Conservation (phyloP, 257 asterid species). For the Gentiana macrophylla region DNA sequence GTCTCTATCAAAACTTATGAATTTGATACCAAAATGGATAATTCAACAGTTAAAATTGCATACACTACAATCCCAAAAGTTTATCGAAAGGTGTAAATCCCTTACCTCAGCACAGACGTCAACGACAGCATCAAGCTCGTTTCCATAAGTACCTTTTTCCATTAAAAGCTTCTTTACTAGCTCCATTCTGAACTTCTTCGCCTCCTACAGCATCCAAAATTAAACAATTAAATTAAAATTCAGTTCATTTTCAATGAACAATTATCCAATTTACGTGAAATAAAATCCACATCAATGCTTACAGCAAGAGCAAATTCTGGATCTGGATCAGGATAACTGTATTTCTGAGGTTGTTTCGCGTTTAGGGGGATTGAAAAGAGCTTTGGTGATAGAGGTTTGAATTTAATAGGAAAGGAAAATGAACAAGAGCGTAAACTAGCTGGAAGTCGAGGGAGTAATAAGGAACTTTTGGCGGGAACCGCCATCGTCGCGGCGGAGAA, state of each 20-base stretch:
- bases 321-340: constrained; percentile 49
- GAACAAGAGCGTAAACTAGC: constrained; percentile 13
- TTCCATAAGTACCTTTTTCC: constrained; percentile 41
- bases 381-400: constrained; percentile 13
- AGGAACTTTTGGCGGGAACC: constrained; percentile 32
- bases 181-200: constrained; percentile 47
- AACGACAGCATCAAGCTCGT: constrained; percentile 43
- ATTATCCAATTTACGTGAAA: background rate
- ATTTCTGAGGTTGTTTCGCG: constrained; percentile 29
- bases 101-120: constrained; percentile 35
- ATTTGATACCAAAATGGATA: no score
- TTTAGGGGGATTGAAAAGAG: constrained; percentile 7
- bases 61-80: no score
- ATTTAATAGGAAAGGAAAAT: background rate
- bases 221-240: background rate
- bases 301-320: constrained; percentile 58
- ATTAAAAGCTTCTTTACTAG: constrained; percentile 32
- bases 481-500: constrained; percentile 19
- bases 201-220: constrained; percentile 26
- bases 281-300: constrained; percentile 3
- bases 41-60: no score
- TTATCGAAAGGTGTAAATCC: no score
- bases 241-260: background rate
- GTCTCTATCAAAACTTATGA: no score
- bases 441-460: constrained; percentile 10